Evolutionary conservation across 2,329 filamentous ascomycete genomes (phyloP).

Genomic region (Calonectria naviculata): DNA sequence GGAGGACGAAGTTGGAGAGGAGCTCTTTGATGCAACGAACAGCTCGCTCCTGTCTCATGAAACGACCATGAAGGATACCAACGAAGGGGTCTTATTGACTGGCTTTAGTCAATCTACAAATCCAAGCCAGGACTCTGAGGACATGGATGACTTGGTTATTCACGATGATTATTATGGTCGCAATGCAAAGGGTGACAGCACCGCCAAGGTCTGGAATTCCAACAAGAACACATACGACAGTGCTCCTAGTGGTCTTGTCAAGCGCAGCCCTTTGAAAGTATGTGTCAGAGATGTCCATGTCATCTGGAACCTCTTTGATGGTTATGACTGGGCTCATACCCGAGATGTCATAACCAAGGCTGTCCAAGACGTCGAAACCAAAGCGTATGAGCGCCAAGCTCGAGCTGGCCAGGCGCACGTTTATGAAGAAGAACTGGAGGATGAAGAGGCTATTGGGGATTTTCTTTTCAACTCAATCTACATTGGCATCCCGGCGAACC

Average conservation of each 20-base stretch:
- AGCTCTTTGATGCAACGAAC: constrained; percentile 60
- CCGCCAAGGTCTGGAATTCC: constrained; percentile 85
- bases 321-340: constrained; percentile 94
- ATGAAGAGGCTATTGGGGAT: constrained; percentile 90
- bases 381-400: constrained; percentile 79
- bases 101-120: constrained; percentile 39
- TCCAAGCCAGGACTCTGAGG: constrained; percentile 55
- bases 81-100: constrained; percentile 50
- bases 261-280: constrained; percentile 78
- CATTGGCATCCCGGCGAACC: constrained; percentile 89
- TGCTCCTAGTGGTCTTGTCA: constrained; percentile 69
- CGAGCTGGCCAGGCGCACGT: constrained; percentile 66
- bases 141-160: constrained; percentile 74
- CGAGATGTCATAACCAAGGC: constrained; percentile 88
- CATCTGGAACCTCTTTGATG: constrained; percentile 98
- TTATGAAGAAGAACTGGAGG: constrained; percentile 78
- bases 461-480: constrained; percentile 99
- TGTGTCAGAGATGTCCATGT: constrained; percentile 88
- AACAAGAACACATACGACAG: constrained; percentile 78
- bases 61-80: constrained; percentile 48
- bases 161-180: constrained; percentile 82
- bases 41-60: constrained; percentile 43
- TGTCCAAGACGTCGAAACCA: constrained; percentile 87
- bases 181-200: constrained; percentile 69
- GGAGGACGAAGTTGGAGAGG: constrained; percentile 54